phyloP scores from a whole-genome alignment of 1,284 basidiomycete species.

The Polyporus tsugae region DNA sequence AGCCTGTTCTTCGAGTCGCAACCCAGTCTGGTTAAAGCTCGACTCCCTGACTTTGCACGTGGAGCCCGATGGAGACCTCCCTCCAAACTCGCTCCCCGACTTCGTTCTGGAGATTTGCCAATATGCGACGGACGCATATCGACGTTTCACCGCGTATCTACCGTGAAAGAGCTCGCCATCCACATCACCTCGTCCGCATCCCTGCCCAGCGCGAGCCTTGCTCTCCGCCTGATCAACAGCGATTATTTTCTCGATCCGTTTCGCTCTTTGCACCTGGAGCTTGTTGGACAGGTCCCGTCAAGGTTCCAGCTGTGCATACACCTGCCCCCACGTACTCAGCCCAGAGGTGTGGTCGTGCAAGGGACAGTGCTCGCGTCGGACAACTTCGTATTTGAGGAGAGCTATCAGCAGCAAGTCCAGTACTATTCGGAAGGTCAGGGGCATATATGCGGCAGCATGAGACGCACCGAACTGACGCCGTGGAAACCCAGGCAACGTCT shows the following conservation, averaged over 20 bases:
- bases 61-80: neutral
- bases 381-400: neutral
- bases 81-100: neutral
- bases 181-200: neutral
- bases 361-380: neutral
- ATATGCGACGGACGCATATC: neutral
- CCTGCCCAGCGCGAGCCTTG: neutral
- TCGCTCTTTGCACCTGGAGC: conserved; percentile 3
- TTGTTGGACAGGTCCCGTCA: neutral
- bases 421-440: conserved; percentile 2
- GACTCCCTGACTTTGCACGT: neutral
- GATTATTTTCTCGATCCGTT: neutral
- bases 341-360: neutral
- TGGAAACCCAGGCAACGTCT: neutral
- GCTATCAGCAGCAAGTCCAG: neutral
- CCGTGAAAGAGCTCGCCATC: neutral
- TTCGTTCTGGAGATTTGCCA: neutral
- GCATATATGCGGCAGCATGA: neutral
- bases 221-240: neutral
- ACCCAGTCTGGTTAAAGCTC: neutral
- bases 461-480: neutral
- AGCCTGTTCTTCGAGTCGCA: neutral
- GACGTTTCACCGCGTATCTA: neutral
- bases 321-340: neutral
- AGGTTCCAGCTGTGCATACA: neutral